Evolutionary conservation across 1,139 yeast genomes (phyloP), one percentile per base, ranked within the genome.

Genomic region (Pichia sp.): DNA sequence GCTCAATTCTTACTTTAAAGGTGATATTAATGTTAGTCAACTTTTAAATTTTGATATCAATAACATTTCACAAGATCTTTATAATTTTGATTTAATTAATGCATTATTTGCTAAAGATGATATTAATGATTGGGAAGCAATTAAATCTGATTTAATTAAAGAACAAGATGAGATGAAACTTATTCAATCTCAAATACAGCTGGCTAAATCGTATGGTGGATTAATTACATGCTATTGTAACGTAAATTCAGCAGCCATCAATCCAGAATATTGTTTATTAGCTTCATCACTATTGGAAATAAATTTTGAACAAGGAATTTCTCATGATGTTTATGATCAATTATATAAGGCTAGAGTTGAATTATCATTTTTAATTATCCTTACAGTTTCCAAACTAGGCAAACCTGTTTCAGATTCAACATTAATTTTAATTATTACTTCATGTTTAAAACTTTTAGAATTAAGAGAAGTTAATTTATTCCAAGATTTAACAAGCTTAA

Each of bases 151-250:
- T 47, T 74, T 88, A 6, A 66, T 76, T 4, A 73, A 75, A 3
- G 80, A 86, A 1, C 82, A 89, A 53, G 66, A 81, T 41, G 82
- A 83, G 56, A 62, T 81, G 42, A 89, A 87, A 53, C 75, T 73
- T 60, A 72, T 82, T 27, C 75, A 80, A 46, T 76, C 92, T 1
- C 96, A 88, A 60, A 71, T 83, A 28, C 70, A 78, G 3, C 76
- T 85, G 31, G 83, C 87, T 3, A 83, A 82, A 59, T 78, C 95
- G 0, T 81, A 86, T 75, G 90, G 94, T 45, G 89, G 92, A 1
- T 68, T 89, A 18, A 55, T 86, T 33, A 82, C 94, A 0, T 79
- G 94, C 0, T 76, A 76, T 55, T 76, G 83, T 57, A 70, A 66
- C 35, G 69, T 67, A 26, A 57, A 61, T 18, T 60, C 56, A 40